These are phyloP conservation scores for Amaranthus hypochondriacus DNA, from an alignment of 148 eudicot genomes.

Conservation along the genomic window DNA sequence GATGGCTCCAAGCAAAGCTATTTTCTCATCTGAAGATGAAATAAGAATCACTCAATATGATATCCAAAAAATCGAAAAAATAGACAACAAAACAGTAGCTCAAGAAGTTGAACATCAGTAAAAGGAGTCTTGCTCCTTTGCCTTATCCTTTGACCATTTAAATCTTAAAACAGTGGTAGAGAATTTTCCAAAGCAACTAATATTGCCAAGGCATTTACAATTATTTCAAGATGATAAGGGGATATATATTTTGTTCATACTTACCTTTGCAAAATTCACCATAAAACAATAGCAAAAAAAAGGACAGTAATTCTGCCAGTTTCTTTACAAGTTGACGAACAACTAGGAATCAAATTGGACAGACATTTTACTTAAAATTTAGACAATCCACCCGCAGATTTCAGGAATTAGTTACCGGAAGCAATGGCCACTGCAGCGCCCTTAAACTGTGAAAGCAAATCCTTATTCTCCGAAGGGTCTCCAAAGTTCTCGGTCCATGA, in stretches of 20 bases:
- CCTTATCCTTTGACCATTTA: background rate
- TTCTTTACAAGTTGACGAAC: background rate
- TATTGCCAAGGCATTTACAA: too few relatives aligned
- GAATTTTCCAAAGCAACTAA: too few relatives aligned
- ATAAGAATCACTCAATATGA: background rate
- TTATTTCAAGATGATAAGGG: too few relatives aligned
- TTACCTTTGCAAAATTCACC: too few relatives aligned
- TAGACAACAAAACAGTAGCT: background rate
- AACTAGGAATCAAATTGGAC: background rate
- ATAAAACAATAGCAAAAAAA: background rate
- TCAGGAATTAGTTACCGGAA: conserved; percentile 50
- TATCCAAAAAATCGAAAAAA: background rate
- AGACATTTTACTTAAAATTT: background rate
- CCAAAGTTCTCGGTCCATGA: conserved; percentile 96
- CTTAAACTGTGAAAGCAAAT: conserved; percentile 83
- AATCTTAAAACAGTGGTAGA: too few relatives aligned
- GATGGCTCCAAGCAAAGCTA: conserved; percentile 91
- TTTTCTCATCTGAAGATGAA: conserved; percentile 75
- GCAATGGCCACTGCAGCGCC: conserved; percentile 98
- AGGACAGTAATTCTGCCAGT: background rate
- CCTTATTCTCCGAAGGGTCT: conserved; percentile 93
- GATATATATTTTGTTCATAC: too few relatives aligned
- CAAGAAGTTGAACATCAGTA: background rate
- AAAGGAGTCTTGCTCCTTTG: background rate
- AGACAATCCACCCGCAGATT: background rate